Evolutionary conservation across 2,329 filamentous ascomycete species (phyloP).

Genomic region (Periconia sp.): DNA sequence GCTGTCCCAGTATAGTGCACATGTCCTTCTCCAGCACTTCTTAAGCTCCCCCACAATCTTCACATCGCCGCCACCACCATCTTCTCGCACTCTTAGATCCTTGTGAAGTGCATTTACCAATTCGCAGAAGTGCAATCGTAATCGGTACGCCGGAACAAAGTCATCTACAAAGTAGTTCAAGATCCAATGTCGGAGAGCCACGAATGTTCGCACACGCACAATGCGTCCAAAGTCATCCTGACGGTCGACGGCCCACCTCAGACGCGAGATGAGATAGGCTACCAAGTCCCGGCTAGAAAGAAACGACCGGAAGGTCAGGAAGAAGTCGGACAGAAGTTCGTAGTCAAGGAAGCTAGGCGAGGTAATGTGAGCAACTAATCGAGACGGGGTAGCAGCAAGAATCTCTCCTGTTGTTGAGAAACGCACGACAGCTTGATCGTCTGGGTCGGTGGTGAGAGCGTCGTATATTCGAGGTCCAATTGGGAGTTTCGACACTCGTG

Average conservation of each 20-base stretch:
- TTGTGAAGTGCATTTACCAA: slow-evolving; percentile 72
- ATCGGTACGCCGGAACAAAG: slow-evolving; percentile 76
- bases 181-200: slow-evolving; percentile 95
- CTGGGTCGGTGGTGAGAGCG: slow-evolving; percentile 77
- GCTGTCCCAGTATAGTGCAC: slow-evolving; percentile 86
- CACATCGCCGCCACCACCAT: slow-evolving; percentile 67
- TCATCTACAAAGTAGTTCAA: slow-evolving; percentile 97
- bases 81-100: slow-evolving; percentile 57
- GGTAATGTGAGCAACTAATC: slow-evolving; percentile 94
- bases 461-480: slow-evolving; percentile 78
- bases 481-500: slow-evolving; percentile 43
- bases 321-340: slow-evolving; percentile 96
- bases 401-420: slow-evolving; percentile 80
- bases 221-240: slow-evolving; percentile 86
- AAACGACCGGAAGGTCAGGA: slow-evolving; percentile 91
- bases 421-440: slow-evolving; percentile 81
- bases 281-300: slow-evolving; percentile 78
- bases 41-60: slow-evolving; percentile 95
- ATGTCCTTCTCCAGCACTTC: slow-evolving; percentile 94
- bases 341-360: slow-evolving; percentile 96
- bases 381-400: slow-evolving; percentile 85
- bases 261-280: slow-evolving; percentile 80
- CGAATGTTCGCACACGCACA: slow-evolving; percentile 94
- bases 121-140: slow-evolving; percentile 80
- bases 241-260: slow-evolving; percentile 84